Evolutionary conservation across 129 eudicot genomes (phyloP).

Genomic region (Cynara cardunculus): DNA sequence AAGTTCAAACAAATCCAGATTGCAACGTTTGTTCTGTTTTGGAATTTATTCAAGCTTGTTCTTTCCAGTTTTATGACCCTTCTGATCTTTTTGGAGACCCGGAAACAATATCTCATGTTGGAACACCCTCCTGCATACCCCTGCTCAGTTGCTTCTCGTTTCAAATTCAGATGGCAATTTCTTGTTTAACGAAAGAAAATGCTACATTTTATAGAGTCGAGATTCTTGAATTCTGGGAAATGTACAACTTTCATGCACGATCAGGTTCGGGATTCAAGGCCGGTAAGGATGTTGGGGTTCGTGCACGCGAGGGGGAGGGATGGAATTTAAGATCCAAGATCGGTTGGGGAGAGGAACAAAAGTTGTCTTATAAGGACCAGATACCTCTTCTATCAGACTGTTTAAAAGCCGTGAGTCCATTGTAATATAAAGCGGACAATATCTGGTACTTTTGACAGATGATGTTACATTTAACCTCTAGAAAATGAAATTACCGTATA

Average conservation of each 20-base stretch:
- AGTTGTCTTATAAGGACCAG: too few relatives aligned
- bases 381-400: neutral
- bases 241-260: neutral
- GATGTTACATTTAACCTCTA: neutral
- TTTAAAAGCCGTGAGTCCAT: neutral
- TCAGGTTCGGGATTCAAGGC: neutral
- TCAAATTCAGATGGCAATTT: too few relatives aligned
- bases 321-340: too few relatives aligned
- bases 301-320: too few relatives aligned
- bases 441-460: neutral
- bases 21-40: conserved; percentile 26
- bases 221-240: neutral
- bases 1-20: conserved; percentile 25
- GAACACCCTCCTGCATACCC: neutral
- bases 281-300: too few relatives aligned
- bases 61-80: neutral
- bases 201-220: neutral
- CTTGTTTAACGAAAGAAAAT: too few relatives aligned
- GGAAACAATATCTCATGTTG: neutral
- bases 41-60: conserved; percentile 10
- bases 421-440: too few relatives aligned
- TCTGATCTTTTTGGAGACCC: neutral
- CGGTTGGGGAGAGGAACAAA: too few relatives aligned
- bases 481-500: neutral
- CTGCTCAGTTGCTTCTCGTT: neutral